Evolutionary conservation across 2,329 filamentous ascomycete genomes (phyloP).

Genomic region (Scortechinia acanthostroma): DNA sequence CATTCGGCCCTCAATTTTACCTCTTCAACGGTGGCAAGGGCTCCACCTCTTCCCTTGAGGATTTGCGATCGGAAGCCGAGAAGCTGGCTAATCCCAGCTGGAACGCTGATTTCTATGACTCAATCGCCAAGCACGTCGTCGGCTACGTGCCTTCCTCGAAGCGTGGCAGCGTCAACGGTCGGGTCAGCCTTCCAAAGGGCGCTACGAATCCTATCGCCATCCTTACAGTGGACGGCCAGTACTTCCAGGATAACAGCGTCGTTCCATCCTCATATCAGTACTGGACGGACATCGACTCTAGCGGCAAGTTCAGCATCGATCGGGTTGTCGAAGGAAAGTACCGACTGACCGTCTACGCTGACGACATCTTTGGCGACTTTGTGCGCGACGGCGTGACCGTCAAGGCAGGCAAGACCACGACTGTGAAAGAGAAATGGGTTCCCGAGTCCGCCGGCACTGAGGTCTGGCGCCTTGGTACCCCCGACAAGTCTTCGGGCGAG

Average conservation of each 20-base stretch:
- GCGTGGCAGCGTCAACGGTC: too few relatives aligned
- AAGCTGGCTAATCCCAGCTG: slow-evolving; percentile 39
- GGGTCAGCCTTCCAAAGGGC: slow-evolving; percentile 43
- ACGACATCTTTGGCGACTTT: slow-evolving; percentile 53
- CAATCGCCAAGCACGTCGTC: too few relatives aligned
- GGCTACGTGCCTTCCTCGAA: too few relatives aligned
- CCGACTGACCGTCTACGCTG: slow-evolving; percentile 54
- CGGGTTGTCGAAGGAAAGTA: slow-evolving; percentile 50
- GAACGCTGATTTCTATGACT: slow-evolving; percentile 56
- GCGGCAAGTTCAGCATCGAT: slow-evolving; percentile 40
- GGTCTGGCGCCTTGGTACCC: slow-evolving; percentile 54
- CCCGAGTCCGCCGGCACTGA: slow-evolving; percentile 48
- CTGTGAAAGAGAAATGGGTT: slow-evolving; percentile 33
- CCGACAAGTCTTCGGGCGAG: slow-evolving; percentile 53
- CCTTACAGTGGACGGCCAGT: slow-evolving; percentile 37
- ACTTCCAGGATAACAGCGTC: slow-evolving; percentile 51
- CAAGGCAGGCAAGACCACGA: slow-evolving; percentile 26
- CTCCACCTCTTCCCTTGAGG: slow-evolving; percentile 32
- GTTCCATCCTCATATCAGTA: slow-evolving; percentile 52
- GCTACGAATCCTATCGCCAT: slow-evolving; percentile 45
- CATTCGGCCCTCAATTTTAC: slow-evolving; percentile 57
- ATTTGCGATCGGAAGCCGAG: slow-evolving; percentile 43
- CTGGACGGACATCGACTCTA: slow-evolving; percentile 41
- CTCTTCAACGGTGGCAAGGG: slow-evolving; percentile 50
- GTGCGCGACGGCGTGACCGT: slow-evolving; percentile 38